phyloP scores from a whole-genome alignment of 257 asterid genomes.

The Solanum virginianum region DNA sequence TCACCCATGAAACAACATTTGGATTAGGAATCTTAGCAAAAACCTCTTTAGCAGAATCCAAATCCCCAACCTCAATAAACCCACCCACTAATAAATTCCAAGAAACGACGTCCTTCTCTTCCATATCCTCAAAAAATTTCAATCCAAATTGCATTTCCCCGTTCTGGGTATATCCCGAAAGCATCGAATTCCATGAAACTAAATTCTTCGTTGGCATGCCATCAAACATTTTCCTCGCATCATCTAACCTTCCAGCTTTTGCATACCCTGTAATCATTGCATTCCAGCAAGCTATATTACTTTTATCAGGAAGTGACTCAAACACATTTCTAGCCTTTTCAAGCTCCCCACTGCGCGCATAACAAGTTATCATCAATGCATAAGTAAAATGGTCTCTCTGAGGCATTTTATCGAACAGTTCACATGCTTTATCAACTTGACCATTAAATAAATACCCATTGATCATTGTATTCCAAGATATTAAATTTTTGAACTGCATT shows the following conservation, averaged over 20 bases:
- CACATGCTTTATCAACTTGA: slow-evolving; percentile 15
- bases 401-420: slow-evolving; percentile 28
- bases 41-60: slow-evolving; percentile 15
- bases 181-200: slow-evolving; percentile 29
- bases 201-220: slow-evolving; percentile 15
- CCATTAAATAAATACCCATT: slow-evolving; percentile 10
- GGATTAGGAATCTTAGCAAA: slow-evolving; percentile 14
- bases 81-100: slow-evolving; percentile 25
- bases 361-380: slow-evolving; percentile 34
- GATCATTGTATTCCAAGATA: slow-evolving; percentile 26
- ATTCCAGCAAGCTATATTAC: slow-evolving; percentile 30
- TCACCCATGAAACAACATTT: slow-evolving; percentile 23
- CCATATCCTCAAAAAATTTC: slow-evolving; percentile 21
- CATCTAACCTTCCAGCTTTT: slow-evolving; percentile 18
- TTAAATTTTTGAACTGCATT: slow-evolving; percentile 10
- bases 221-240: slow-evolving; percentile 17
- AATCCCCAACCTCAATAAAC: slow-evolving; percentile 12
- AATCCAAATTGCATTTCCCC: slow-evolving; percentile 16
- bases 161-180: slow-evolving; percentile 20
- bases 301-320: slow-evolving; percentile 18
- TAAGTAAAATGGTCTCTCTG: slow-evolving; percentile 27
- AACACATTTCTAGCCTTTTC: slow-evolving; percentile 22
- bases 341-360: slow-evolving; percentile 12
- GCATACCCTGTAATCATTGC: slow-evolving; percentile 36
- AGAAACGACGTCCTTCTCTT: slow-evolving; percentile 15